These are phyloP conservation scores for Sporothrix inflata DNA, from an alignment of 2,329 filamentous ascomycete genomes.

Conservation along the genomic window DNA sequence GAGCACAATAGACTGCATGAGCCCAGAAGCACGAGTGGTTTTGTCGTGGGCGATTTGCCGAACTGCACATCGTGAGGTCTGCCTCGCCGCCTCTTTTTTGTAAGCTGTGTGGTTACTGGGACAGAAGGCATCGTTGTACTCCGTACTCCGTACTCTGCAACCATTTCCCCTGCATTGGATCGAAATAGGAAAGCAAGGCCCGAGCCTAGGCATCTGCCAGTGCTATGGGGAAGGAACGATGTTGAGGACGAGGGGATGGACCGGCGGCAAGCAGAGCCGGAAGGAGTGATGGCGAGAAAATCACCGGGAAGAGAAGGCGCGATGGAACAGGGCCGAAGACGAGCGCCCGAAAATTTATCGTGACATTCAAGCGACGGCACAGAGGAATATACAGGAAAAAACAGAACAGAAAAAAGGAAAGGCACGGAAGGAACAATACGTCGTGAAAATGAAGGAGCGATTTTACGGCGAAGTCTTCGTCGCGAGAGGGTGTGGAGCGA, in stretches of 20 bases:
- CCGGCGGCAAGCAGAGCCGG: conserved; percentile 13
- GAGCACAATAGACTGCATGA: not conserved
- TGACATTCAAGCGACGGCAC: not conserved
- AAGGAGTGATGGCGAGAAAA: conserved; percentile 12
- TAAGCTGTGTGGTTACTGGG: not conserved
- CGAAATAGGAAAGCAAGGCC: conserved; percentile 18
- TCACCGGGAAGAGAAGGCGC: conserved; percentile 17
- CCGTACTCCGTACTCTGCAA: not conserved
- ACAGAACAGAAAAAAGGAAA: not conserved
- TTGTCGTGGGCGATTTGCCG: not conserved
- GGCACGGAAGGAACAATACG: not conserved
- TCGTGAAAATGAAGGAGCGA: not conserved
- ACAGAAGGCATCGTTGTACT: not conserved
- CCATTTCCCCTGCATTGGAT: conserved; percentile 9
- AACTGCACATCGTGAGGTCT: not conserved
- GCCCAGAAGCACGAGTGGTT: not conserved
- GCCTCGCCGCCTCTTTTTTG: not conserved
- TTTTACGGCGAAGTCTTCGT: not conserved
- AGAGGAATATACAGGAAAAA: not conserved
- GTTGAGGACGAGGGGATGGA: not conserved
- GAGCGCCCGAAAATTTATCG: conserved; percentile 27
- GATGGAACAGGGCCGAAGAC: conserved; percentile 22
- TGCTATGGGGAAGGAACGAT: not conserved
- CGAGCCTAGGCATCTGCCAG: not conserved
- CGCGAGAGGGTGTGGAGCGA: conserved; percentile 15